Evolutionary conservation across 768 basidiomycete species (phyloP).

Genomic region (Auriscalpium microsporum): DNA sequence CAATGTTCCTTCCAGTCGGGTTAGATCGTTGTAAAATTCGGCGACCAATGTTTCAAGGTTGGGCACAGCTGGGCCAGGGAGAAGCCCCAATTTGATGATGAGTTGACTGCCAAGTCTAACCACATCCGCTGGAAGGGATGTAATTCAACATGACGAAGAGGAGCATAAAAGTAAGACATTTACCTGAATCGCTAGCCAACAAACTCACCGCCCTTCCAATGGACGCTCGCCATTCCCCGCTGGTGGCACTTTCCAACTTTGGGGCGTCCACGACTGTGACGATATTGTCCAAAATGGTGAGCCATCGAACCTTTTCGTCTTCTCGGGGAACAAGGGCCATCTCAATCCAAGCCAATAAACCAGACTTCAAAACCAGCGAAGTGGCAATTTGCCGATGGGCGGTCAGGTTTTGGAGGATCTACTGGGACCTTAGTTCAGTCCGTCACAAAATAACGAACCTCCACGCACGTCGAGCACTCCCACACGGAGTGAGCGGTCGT

Average conservation of each 20-base stretch:
- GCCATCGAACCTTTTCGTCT: slow-evolving; percentile 50
- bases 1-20: background rate
- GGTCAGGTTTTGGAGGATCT: slow-evolving; percentile 74
- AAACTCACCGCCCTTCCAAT: slow-evolving; percentile 43
- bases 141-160: background rate
- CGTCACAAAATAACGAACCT: background rate
- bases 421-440: background rate
- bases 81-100: background rate
- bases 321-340: slow-evolving; percentile 43
- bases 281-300: slow-evolving; percentile 59
- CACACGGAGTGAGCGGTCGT: slow-evolving; percentile 43
- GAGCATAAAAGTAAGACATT: slow-evolving; percentile 2
- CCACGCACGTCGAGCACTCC: slow-evolving; percentile 59
- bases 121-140: background rate
- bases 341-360: slow-evolving; percentile 76
- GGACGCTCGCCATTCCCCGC: slow-evolving; percentile 51
- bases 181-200: slow-evolving; percentile 28
- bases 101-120: background rate
- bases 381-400: slow-evolving; percentile 59
- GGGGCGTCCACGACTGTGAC: slow-evolving; percentile 37
- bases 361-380: slow-evolving; percentile 63
- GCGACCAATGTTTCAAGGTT: background rate
- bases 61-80: background rate
- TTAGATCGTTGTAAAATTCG: background rate
- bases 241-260: slow-evolving; percentile 47